A percentile compares a stretch with the other conserved stretches of the same genome.
Conservation (phyloP, 768 basidiomycete genomes). For the Trametes villosa region DNA sequence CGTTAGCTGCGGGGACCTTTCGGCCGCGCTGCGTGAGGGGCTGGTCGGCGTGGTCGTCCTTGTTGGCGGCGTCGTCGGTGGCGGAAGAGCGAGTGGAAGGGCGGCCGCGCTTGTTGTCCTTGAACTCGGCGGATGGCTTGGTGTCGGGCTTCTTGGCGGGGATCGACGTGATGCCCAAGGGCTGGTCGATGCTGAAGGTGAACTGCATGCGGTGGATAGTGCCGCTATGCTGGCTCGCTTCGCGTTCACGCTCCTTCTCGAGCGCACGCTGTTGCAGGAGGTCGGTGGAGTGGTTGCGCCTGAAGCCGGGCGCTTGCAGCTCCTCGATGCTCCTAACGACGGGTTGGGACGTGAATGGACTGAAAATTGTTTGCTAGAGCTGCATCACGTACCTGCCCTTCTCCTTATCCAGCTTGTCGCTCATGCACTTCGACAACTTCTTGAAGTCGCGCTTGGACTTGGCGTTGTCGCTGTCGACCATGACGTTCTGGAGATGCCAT, state of each 20-base stretch:
- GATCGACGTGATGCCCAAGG: slow-evolving; percentile 40
- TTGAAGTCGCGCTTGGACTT: slow-evolving; percentile 89
- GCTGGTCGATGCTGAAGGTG: slow-evolving; percentile 84
- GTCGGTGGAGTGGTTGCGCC: slow-evolving; percentile 77
- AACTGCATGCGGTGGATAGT: slow-evolving; percentile 90
- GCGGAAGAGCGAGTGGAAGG: slow-evolving; percentile 44
- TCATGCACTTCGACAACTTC: slow-evolving; percentile 86
- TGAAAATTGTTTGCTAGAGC: slow-evolving; percentile 5
- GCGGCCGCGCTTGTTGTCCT: slow-evolving; percentile 50
- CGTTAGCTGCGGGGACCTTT: slow-evolving; percentile 29
- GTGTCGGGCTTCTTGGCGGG: slow-evolving; percentile 67
- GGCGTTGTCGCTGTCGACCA: slow-evolving; percentile 90
- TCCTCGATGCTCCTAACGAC: slow-evolving; percentile 75
- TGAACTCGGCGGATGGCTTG: slow-evolving; percentile 68
- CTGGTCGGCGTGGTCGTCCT: slow-evolving; percentile 33
- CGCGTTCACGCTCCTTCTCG: slow-evolving; percentile 81
- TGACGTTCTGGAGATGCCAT: slow-evolving; percentile 91
- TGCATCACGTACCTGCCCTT: slow-evolving; percentile 73
- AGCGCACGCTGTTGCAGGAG: slow-evolving; percentile 79
- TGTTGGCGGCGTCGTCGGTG: slow-evolving; percentile 31
- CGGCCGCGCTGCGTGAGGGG: slow-evolving; percentile 42
- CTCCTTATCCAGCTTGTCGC: slow-evolving; percentile 92
- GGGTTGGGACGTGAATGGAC: slow-evolving; percentile 5
- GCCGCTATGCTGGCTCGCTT: slow-evolving; percentile 60
- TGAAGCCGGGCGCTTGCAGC: slow-evolving; percentile 83